Evolutionary conservation across 176 grass and related monocot species (phyloP), one percentile per base, ranked within the genome.

Genomic region (Triticum timopheevii): DNA sequence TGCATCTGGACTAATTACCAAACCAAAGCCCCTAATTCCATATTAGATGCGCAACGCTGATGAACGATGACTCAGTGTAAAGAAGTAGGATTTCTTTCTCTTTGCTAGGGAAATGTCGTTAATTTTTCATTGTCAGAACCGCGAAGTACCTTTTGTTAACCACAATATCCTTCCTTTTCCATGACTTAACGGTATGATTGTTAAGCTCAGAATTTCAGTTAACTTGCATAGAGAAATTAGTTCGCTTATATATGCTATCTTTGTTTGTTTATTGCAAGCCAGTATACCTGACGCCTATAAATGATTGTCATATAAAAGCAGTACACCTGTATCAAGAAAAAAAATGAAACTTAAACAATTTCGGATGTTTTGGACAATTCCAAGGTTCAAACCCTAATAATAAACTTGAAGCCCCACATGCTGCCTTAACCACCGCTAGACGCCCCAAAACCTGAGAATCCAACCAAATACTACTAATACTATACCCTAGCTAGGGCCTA

Each of bases 321-420:
- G 45, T 31, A 74, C 75, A 87, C 62, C 89, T 84, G 44, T 79
- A 30, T 19, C 1, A 35, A 1, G 66, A 45, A 80, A 66, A 54
- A 25, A 38, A 19, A 44, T 44, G 17, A 38, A 35, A 13, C 19
- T 16, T 59, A 84, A 40, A 31, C 20, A 69, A 39, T 76, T 75
- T 68, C 20, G 33, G 68, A 39, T 17, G 69, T 45, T 87, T 76
- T 67, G 68, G 81, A 76, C 68, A 30, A 45, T 30, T 49, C 42
- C 13, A 22, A 67, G 49, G 47, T 74, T 74, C 45, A 76, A 68
- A 44, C 54, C 40, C 17, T 40, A 73, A 50, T 59, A 76, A 76
- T 76, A 52, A 76, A 87, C 30, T 7, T 47, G 76, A 69, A 91
- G 49, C 81, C 89, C 81, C 85, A 87, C 89, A 80, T 76, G 85